Evolutionary conservation across 306 rosid genomes (phyloP).

Genomic region (Myrica gale): DNA sequence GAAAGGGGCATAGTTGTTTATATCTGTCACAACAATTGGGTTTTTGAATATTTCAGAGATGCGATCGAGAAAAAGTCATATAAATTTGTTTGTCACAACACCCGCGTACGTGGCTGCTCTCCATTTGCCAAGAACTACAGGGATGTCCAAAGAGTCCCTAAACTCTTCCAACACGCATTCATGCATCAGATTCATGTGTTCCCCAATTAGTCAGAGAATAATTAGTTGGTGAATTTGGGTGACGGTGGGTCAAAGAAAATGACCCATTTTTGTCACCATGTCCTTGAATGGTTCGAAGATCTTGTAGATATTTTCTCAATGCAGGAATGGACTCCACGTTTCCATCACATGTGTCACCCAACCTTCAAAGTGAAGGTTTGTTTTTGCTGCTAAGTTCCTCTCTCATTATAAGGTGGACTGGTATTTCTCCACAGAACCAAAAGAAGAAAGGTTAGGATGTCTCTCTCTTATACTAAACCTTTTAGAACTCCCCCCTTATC

Average conservation of each 20-base stretch:
- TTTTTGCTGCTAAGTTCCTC: not conserved
- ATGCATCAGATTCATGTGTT: no score
- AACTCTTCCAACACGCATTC: no score
- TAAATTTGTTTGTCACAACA: no score
- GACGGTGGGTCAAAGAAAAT: slow-evolving; percentile 29
- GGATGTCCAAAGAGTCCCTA: no score
- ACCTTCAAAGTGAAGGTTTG: slow-evolving; percentile 30
- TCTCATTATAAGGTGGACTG: not conserved
- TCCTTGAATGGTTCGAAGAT: not conserved
- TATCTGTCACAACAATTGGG: no score
- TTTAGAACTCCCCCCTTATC: not conserved
- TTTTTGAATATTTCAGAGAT: no score
- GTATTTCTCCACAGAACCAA: not conserved
- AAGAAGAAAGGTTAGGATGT: not conserved
- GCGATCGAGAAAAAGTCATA: no score
- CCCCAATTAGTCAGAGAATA: not conserved
- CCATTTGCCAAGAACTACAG: no score
- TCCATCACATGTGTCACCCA: slow-evolving; percentile 15
- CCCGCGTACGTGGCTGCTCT: no score
- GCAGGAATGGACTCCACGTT: slow-evolving; percentile 37
- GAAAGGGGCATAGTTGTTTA: no score
- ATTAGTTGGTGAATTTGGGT: slow-evolving; percentile 7
- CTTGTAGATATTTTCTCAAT: slow-evolving; percentile 10
- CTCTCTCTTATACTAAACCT: not conserved
- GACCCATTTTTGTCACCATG: slow-evolving; percentile 10